These are phyloP conservation scores for Crithidia brevicula DNA, from an alignment of 208 protist species.

Conservation along the genomic window DNA sequence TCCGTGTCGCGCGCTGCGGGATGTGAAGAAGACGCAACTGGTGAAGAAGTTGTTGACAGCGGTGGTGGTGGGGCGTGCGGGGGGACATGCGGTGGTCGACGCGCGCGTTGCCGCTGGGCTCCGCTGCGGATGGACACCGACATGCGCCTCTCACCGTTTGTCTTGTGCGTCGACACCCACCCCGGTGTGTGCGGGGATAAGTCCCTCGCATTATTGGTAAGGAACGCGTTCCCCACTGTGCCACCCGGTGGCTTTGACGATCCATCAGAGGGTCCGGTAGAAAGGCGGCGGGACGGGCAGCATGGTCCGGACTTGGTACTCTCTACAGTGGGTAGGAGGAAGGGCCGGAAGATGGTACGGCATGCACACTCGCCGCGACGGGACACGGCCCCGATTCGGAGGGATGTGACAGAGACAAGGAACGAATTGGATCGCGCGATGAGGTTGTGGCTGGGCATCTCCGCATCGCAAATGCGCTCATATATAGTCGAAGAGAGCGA, in stretches of 20 bases:
- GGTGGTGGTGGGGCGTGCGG: conserved; percentile 10
- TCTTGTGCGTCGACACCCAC: conserved; percentile 29
- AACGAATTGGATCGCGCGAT: too few relatives aligned
- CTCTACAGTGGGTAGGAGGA: too few relatives aligned
- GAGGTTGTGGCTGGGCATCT: neutral
- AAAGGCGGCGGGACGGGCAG: neutral
- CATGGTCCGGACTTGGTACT: neutral
- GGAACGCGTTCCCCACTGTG: neutral
- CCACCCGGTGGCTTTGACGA: neutral
- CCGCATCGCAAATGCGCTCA: neutral
- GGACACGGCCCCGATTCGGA: too few relatives aligned
- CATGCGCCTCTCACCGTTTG: conserved; percentile 46
- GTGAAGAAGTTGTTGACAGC: neutral
- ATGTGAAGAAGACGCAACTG: neutral
- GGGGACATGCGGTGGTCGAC: conserved; percentile 12
- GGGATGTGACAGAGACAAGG: too few relatives aligned
- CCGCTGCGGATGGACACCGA: conserved; percentile 72
- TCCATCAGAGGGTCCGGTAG: neutral
- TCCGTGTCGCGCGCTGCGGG: too few relatives aligned
- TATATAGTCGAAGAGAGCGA: neutral
- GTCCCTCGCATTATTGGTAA: neutral
- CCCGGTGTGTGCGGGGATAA: neutral
- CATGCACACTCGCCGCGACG: too few relatives aligned
- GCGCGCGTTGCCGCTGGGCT: conserved; percentile 28
- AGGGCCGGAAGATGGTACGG: too few relatives aligned